phyloP scores from a whole-genome alignment of 768 basidiomycete genomes.

The Solioccasus polychromus region DNA sequence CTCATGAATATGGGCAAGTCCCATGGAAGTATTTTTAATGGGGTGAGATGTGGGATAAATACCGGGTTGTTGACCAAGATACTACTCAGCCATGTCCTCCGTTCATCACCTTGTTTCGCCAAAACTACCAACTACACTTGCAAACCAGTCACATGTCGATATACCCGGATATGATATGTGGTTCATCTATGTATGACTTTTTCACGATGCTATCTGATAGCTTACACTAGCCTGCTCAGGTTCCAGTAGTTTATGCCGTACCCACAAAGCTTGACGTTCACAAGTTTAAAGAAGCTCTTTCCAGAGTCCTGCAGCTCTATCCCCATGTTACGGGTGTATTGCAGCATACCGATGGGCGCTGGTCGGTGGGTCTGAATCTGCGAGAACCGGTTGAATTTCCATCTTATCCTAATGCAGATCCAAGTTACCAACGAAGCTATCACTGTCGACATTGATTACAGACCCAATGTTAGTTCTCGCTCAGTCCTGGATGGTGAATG shows the following conservation, averaged over 20 bases:
- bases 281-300: constrained; percentile 9
- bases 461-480: neutral
- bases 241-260: constrained; percentile 7
- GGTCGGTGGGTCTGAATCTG: constrained; percentile 10
- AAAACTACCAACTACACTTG: constrained; percentile 9
- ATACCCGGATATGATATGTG: constrained; percentile 16
- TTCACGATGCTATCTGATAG: neutral
- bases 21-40: too few relatives aligned
- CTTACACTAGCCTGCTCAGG: neutral
- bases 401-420: constrained; percentile 6
- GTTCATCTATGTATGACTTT: constrained; percentile 8
- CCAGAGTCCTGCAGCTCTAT: constrained; percentile 9
- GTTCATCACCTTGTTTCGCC: constrained; percentile 8
- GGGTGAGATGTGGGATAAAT: too few relatives aligned
- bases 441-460: constrained; percentile 10
- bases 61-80: too few relatives aligned
- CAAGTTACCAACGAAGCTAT: constrained; percentile 12
- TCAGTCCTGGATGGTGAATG: constrained; percentile 11
- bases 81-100: constrained; percentile 1
- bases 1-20: too few relatives aligned
- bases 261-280: constrained; percentile 4
- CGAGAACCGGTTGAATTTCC: neutral
- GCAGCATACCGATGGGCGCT: constrained; percentile 1
- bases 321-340: constrained; percentile 14
- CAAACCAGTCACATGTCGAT: constrained; percentile 4